Conservation (phyloP, 2,329 filamentous ascomycete genomes). For the Aspergillus oerlinghausenensis region DNA sequence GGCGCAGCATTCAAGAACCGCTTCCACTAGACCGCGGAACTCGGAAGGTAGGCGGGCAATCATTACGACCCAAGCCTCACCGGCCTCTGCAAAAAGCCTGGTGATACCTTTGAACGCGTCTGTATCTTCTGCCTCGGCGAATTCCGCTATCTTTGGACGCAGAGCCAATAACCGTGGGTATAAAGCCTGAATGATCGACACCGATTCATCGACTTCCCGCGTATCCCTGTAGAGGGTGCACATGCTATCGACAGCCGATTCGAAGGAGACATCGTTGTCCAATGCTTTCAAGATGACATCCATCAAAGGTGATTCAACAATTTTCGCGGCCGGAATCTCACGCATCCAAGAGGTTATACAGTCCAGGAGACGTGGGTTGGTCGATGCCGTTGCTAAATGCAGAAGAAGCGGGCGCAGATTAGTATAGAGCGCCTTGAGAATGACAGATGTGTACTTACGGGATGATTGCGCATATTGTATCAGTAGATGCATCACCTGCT, state of each 20-base stretch:
- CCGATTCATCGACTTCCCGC: constrained; percentile 84
- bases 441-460: constrained; percentile 47
- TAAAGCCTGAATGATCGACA: constrained; percentile 73
- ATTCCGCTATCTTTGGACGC: constrained; percentile 68
- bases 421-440: constrained; percentile 5
- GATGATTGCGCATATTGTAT: constrained; percentile 90
- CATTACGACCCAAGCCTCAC: constrained; percentile 88
- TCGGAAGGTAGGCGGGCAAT: constrained; percentile 78
- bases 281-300: constrained; percentile 75
- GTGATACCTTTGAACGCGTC: constrained; percentile 87
- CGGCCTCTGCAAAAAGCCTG: constrained; percentile 85
- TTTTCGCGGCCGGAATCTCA: constrained; percentile 77
- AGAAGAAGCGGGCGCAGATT: constrained; percentile 15
- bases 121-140: constrained; percentile 73
- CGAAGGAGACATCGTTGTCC: constrained; percentile 70
- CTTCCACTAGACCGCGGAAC: constrained; percentile 81
- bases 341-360: constrained; percentile 96
- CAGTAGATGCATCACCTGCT: constrained; percentile 79
- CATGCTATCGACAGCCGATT: constrained; percentile 85
- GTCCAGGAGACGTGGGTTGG: constrained; percentile 85
- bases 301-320: constrained; percentile 81
- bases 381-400: constrained; percentile 63
- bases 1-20: constrained; percentile 84
- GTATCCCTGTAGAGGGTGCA: constrained; percentile 91
- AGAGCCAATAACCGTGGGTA: constrained; percentile 77